Conservation (phyloP, 257 asterid species). For the Solanum peruvianum region DNA sequence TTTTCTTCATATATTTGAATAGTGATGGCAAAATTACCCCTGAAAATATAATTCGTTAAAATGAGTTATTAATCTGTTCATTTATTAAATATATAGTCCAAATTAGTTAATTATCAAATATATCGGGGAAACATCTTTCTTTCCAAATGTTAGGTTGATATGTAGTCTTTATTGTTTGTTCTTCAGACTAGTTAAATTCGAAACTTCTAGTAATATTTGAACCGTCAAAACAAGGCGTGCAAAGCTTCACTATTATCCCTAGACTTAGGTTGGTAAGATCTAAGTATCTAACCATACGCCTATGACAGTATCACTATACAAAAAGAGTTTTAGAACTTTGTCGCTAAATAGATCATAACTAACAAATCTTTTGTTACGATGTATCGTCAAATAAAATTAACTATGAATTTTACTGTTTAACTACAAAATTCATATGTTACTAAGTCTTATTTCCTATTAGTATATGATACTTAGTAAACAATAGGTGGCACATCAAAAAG, state of each 20-base stretch:
- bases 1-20: too few species aligned
- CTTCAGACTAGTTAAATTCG: too few species aligned
- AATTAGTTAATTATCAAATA: neutral
- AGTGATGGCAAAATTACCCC: neutral
- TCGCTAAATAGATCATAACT: neutral
- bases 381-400: neutral
- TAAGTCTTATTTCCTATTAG: neutral
- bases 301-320: neutral
- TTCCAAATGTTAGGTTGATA: neutral
- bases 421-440: neutral
- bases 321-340: neutral
- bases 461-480: neutral
- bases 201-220: too few species aligned
- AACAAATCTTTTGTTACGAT: neutral
- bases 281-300: neutral
- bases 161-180: too few species aligned
- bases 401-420: neutral
- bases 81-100: neutral
- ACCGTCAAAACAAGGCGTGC: neutral
- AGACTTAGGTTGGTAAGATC: neutral
- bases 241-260: neutral
- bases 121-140: neutral
- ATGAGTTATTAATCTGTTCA: neutral
- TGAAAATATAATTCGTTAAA: neutral
- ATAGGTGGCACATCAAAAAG: neutral